A percentile compares a stretch with the other conserved stretches of the same genome.
Conservation (phyloP, 805 yeast species). For the Wickerhamiella shivajii region DNA sequence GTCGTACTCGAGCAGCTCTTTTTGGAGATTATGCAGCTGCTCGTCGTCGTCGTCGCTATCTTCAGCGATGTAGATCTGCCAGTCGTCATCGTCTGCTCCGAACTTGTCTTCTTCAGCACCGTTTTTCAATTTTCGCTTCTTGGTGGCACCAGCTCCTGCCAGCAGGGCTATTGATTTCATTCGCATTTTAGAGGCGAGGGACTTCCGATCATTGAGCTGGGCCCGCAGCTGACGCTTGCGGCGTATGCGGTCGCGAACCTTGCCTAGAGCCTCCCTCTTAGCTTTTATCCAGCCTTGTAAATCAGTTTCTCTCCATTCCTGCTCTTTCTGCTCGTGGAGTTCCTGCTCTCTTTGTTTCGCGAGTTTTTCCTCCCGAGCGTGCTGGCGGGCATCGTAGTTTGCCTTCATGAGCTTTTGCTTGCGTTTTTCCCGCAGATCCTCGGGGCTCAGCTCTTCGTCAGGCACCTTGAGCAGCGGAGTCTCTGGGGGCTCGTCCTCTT, state of each 20-base stretch:
- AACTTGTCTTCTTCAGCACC: constrained; percentile 88
- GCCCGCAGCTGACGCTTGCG: constrained; percentile 57
- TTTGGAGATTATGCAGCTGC: constrained; percentile 38
- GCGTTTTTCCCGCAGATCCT: constrained; percentile 73
- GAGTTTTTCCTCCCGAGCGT: constrained; percentile 66
- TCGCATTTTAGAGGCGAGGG: constrained; percentile 79
- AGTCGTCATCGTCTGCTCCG: constrained; percentile 91
- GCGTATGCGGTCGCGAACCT: constrained; percentile 43
- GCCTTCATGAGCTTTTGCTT: constrained; percentile 72
- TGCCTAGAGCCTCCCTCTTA: constrained; percentile 46
- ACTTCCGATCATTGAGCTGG: constrained; percentile 76
- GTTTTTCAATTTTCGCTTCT: constrained; percentile 29
- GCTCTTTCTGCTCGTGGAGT: constrained; percentile 50
- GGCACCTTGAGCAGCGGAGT: constrained; percentile 70
- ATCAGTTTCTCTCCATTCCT: constrained; percentile 63
- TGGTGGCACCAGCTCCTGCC: constrained; percentile 35
- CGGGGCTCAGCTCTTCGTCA: constrained; percentile 68
- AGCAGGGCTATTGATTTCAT: constrained; percentile 83
- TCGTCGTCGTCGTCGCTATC: constrained; percentile 53
- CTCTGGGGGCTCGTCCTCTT: constrained; percentile 37
- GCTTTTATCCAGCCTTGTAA: constrained; percentile 65
- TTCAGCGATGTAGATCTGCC: constrained; percentile 79
- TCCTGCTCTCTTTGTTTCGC: constrained; percentile 45
- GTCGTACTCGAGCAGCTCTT: constrained; percentile 63
- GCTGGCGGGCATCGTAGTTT: constrained; percentile 73